Percentiles rank a stretch among this genome's conserved stretches.
phyloP scores from a whole-genome alignment of 2,329 filamentous ascomycete genomes.

The Fusarium heterosporum region DNA sequence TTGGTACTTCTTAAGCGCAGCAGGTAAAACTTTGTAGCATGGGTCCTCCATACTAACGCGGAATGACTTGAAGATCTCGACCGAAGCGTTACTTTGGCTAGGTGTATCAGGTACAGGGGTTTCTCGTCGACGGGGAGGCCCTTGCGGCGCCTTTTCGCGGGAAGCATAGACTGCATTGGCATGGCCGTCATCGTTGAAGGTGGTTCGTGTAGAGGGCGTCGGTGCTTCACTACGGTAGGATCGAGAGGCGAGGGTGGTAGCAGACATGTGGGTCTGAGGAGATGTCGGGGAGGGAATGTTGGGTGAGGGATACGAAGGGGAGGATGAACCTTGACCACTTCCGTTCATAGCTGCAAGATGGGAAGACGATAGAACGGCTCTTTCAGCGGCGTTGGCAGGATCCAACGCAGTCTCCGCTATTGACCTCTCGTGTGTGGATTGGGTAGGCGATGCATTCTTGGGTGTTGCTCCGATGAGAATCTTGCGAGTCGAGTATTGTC shows the following conservation, averaged over 20 bases:
- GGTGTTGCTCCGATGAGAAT: slow-evolving; percentile 76
- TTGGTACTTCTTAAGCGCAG: slow-evolving; percentile 96
- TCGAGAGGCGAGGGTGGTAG: slow-evolving; percentile 70
- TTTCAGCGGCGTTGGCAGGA: slow-evolving; percentile 74
- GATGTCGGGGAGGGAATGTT: slow-evolving; percentile 78
- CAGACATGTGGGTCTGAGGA: slow-evolving; percentile 66
- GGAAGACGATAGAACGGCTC: slow-evolving; percentile 74
- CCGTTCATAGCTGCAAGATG: slow-evolving; percentile 79
- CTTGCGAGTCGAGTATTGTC: slow-evolving; percentile 82
- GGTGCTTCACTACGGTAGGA: slow-evolving; percentile 70
- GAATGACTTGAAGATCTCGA: slow-evolving; percentile 99
- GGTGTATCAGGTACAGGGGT: slow-evolving; percentile 73
- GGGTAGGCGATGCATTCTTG: slow-evolving; percentile 82
- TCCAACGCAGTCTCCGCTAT: slow-evolving; percentile 74
- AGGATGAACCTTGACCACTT: slow-evolving; percentile 65
- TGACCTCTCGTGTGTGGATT: slow-evolving; percentile 74
- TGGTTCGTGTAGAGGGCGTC: slow-evolving; percentile 65
- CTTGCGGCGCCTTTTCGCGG: slow-evolving; percentile 48
- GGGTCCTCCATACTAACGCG: slow-evolving; percentile 98
- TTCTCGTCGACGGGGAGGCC: slow-evolving; percentile 68
- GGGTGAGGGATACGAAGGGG: slow-evolving; percentile 68
- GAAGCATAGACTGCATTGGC: slow-evolving; percentile 44
- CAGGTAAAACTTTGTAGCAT: slow-evolving; percentile 95
- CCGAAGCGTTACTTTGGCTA: slow-evolving; percentile 68
- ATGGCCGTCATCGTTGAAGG: slow-evolving; percentile 64